Conservation (phyloP, 2,329 filamentous ascomycete genomes). For the Diaporthe sp. region DNA sequence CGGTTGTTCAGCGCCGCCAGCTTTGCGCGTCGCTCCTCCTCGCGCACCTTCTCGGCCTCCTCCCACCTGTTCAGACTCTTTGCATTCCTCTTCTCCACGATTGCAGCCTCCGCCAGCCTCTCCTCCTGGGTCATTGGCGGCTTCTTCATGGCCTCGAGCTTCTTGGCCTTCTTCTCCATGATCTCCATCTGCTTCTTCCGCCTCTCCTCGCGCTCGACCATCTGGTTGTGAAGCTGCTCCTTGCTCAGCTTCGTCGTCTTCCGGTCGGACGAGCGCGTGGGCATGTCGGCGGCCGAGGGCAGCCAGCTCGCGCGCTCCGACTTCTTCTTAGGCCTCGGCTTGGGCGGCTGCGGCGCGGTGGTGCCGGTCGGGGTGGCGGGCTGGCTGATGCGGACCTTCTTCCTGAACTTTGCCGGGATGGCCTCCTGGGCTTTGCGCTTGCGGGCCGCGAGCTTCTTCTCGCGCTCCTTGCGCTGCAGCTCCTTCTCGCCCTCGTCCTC, state of each 20-base stretch:
- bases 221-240: conserved; percentile 76
- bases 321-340: conserved; percentile 70
- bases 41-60: conserved; percentile 88
- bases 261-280: conserved; percentile 71
- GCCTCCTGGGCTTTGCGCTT: conserved; percentile 87
- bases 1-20: conserved; percentile 90
- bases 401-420: conserved; percentile 78
- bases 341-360: conserved; percentile 52
- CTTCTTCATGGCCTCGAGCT: conserved; percentile 80
- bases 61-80: conserved; percentile 96
- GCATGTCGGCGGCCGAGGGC: conserved; percentile 66
- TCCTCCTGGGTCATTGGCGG: conserved; percentile 90
- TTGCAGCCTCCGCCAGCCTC: conserved; percentile 83
- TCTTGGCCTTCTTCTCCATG: conserved; percentile 78
- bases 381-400: conserved; percentile 81
- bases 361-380: conserved; percentile 58
- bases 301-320: conserved; percentile 73
- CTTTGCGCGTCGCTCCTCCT: conserved; percentile 85
- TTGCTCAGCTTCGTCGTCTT: conserved; percentile 72
- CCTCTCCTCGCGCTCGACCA: conserved; percentile 79
- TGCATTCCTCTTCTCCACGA: conserved; percentile 87
- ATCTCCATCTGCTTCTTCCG: conserved; percentile 78
- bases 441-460: conserved; percentile 74
- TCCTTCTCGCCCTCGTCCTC: conserved; percentile 91
- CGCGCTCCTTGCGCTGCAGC: conserved; percentile 81